phyloP scores from a whole-genome alignment of 164 flowering plant genomes.

The Annona squamosa region DNA sequence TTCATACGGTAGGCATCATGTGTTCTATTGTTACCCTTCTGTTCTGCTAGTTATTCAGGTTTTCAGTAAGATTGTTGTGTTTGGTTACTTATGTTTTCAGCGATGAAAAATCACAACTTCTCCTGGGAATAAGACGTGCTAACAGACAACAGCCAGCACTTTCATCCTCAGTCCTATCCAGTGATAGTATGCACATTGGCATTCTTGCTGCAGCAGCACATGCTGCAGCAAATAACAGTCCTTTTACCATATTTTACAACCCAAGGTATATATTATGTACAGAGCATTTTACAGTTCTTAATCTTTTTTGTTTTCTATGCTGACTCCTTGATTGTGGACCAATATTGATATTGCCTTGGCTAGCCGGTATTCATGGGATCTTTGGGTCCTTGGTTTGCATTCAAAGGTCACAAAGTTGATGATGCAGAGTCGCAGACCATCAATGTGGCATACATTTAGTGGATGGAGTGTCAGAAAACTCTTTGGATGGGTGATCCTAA shows the following conservation, averaged over 20 bases:
- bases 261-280: conserved; percentile 51
- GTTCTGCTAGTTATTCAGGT: neutral
- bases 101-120: conserved; percentile 86
- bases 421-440: neutral
- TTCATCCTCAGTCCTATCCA: conserved; percentile 89
- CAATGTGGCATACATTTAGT: neutral
- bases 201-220: conserved; percentile 98
- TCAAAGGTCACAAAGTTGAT: neutral
- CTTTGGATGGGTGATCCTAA: neutral
- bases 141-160: conserved; percentile 80
- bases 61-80: neutral
- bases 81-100: conserved; percentile 28
- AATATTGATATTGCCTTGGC: neutral
- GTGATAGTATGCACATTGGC: conserved; percentile 99
- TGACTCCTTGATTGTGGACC: neutral
- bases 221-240: conserved; percentile 91
- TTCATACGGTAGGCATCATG: conserved; percentile 59
- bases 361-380: neutral
- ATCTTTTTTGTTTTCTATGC: too few relatives aligned
- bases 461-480: neutral
- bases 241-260: conserved; percentile 85
- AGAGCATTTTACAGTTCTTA: too few relatives aligned
- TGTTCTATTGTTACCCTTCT: neutral
- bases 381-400: neutral
- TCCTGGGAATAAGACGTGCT: conserved; percentile 77